These are phyloP conservation scores for Sequoiadendron giganteum DNA, from an alignment of 75 land plant genomes.

Conservation along the genomic window DNA sequence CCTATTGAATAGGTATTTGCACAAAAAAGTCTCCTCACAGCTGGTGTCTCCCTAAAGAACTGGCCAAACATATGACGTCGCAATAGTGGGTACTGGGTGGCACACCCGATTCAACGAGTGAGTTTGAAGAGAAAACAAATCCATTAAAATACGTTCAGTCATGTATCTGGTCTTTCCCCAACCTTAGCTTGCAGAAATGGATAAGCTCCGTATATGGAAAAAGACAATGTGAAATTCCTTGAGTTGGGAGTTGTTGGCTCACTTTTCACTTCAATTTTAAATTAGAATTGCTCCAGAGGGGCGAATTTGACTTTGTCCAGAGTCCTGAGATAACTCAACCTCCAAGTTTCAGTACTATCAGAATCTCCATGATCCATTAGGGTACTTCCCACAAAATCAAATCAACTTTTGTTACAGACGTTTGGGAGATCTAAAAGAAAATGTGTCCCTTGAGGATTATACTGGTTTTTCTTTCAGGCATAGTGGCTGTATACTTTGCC, in stretches of 20 bases:
- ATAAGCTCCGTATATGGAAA: too few species aligned
- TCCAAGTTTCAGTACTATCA: neutral
- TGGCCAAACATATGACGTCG: neutral
- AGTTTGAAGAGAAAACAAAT: too few species aligned
- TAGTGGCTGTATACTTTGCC: constrained; percentile 67
- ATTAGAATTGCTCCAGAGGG: neutral
- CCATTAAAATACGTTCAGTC: too few species aligned
- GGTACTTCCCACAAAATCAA: neutral
- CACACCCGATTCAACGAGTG: too few species aligned
- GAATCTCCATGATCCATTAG: neutral
- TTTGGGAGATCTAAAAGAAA: neutral
- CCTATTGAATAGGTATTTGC: neutral
- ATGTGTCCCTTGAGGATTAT: constrained; percentile 77
- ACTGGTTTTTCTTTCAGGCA: constrained; percentile 63
- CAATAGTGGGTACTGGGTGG: too few species aligned
- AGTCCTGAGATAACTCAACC: neutral
- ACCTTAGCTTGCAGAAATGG: too few species aligned
- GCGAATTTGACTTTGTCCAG: neutral
- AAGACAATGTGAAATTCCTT: too few species aligned
- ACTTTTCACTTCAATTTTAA: too few species aligned
- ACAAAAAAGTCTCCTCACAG: neutral
- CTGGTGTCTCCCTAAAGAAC: neutral
- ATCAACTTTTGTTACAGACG: neutral
- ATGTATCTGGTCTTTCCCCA: too few species aligned
- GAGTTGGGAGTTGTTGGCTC: too few species aligned